A percentile compares a stretch with the other conserved stretches of the same genome.
Evolutionary conservation across 352 stramenopile species (phyloP).

Genomic region (Globisporangium yorkense): DNA sequence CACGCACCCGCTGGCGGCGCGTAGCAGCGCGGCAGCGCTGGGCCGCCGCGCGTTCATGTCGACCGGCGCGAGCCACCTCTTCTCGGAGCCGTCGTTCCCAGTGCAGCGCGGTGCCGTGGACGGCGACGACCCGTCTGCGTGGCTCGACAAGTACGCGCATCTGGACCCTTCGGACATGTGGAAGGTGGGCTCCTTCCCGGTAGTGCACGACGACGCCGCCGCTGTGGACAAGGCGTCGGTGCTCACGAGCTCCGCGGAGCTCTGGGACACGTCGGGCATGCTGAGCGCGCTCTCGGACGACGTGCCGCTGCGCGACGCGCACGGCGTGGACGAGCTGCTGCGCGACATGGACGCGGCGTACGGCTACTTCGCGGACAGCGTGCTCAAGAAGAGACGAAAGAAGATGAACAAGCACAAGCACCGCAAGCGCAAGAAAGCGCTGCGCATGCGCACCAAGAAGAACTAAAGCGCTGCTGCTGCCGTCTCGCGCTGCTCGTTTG

Average conservation of each 20-base stretch:
- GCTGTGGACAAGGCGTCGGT: conserved; percentile 8
- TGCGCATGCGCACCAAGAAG: conserved; percentile 87
- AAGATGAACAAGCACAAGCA: conserved; percentile 94
- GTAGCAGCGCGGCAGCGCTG: neutral
- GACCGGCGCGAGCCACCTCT: conserved; percentile 49
- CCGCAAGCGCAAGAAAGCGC: conserved; percentile 86
- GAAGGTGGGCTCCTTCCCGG: conserved; percentile 68
- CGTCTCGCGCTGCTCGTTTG: neutral
- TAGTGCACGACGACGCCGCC: conserved; percentile 22
- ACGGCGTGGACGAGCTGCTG: conserved; percentile 49
- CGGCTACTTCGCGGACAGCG: conserved; percentile 77
- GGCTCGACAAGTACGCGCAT: conserved; percentile 58
- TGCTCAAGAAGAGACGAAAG: conserved; percentile 88
- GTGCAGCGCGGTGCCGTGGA: conserved; percentile 24
- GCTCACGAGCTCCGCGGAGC: conserved; percentile 40
- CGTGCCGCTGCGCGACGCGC: conserved; percentile 47
- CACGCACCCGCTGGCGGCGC: conserved; percentile 7
- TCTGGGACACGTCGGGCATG: conserved; percentile 81
- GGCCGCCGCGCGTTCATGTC: conserved; percentile 62
- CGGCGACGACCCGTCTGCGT: conserved; percentile 41
- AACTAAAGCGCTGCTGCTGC: conserved; percentile 40
- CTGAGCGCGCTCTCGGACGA: conserved; percentile 61
- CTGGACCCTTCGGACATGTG: conserved; percentile 61
- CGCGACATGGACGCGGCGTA: conserved; percentile 47
- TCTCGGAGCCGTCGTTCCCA: conserved; percentile 60